Base-by-base conservation (phyloP, 495 filamentous ascomycete genomes). In the Podospora anserina region DNA sequence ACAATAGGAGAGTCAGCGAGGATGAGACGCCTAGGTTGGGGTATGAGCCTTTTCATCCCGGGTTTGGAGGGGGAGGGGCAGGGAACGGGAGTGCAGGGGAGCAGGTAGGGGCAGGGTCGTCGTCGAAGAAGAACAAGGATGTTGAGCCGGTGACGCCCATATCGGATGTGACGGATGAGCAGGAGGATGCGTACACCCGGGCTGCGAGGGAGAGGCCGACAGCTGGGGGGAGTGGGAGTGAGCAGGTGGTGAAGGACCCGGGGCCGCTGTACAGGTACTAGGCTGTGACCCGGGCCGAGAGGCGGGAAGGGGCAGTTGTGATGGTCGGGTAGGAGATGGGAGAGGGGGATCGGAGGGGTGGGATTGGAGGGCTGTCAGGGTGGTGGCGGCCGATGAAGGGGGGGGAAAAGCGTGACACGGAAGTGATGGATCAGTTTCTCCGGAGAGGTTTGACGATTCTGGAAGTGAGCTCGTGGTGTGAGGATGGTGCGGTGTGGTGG, bases 41-140 rank as follows among this genome's bases (percentile, higher is more conserved):
- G 16, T 82, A 78, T 66, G 84, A 87, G 69, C 84, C 84, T 7
- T 87, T 79, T 67, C 83, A 87, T 69, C 84, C 84, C 4, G 84
- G 84, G 0, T 86, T 85, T 60, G 72, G 75, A 54, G 70, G 67
- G 63, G 23, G 28, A 23, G 49, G 57, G 55, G 9, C 39, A 11
- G 39, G 39, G 39, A 49, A 11, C 39, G 26, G 49, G 63, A 15
- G 19, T 65, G n/a, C 18, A 63, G 54, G 39, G 23, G 63, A 32
- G 30, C 30, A n/a, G 26, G 44, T 73, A 70, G 13, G 70, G 44
- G 9, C 44, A 53, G 27, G 64, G 59, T 34, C 13, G 59, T 49
- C 13, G 49, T 9, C 4, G 30, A 11, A 5, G 61, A 56, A n/a
- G 19, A 53, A 53, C 61, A 13, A 62, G 53, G 34, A 6, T 34